These are phyloP conservation scores for Aspergillus pseudonomiae DNA, from an alignment of 2,329 filamentous ascomycete species.

Conservation along the genomic window DNA sequence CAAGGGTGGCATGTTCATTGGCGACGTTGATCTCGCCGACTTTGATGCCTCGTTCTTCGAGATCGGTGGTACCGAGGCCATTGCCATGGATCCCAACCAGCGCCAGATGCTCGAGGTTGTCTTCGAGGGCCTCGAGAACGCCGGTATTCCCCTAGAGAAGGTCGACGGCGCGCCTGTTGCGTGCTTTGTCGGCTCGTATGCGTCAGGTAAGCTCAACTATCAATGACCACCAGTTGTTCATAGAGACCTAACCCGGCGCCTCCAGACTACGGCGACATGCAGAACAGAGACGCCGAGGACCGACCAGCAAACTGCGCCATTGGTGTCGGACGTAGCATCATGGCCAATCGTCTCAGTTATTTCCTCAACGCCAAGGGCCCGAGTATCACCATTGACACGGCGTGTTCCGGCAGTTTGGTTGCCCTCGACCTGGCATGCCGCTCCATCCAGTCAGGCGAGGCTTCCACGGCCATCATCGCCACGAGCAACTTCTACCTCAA, in stretches of 20 bases:
- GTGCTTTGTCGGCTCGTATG: conserved; percentile 10
- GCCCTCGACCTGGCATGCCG: no score
- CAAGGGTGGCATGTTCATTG: conserved; percentile 25
- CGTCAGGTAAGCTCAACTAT: not conserved
- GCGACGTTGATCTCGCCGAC: conserved; percentile 18
- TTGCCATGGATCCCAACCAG: conserved; percentile 23
- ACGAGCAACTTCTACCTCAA: no score
- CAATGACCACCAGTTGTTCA: no score
- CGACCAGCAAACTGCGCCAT: no score
- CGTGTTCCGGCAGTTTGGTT: no score
- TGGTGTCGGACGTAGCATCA: no score
- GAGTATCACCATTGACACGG: no score
- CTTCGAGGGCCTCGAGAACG: conserved; percentile 29
- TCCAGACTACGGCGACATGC: not conserved
- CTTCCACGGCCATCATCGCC: no score
- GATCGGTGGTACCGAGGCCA: conserved; percentile 18
- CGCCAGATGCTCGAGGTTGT: conserved; percentile 23
- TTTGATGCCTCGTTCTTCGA: conserved; percentile 26
- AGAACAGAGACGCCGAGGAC: not conserved
- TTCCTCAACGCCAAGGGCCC: no score
- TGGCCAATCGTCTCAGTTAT: no score
- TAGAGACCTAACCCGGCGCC: no score
- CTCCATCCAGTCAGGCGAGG: no score
- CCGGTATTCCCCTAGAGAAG: conserved; percentile 10
- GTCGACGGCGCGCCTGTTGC: conserved; percentile 1